Conservation (phyloP, 768 basidiomycete genomes). For the Russula vinacea region DNA sequence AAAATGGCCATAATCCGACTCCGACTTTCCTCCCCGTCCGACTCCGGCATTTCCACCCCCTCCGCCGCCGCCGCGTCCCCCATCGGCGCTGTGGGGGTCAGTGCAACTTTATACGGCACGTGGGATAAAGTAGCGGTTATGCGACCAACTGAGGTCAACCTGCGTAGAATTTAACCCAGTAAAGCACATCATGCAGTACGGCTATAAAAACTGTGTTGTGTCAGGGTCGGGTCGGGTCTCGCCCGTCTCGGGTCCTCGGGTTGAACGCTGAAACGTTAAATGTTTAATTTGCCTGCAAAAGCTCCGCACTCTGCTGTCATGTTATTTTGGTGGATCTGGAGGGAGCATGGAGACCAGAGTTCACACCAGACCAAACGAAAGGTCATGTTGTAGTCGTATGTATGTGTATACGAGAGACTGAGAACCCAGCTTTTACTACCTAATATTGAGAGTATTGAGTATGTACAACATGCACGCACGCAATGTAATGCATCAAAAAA, state of each 20-base stretch:
- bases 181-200: neutral
- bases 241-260: neutral
- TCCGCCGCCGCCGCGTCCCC: neutral
- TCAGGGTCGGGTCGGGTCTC: neutral
- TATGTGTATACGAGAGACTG: constrained; percentile 13
- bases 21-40: too few species aligned
- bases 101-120: neutral
- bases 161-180: neutral
- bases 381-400: constrained; percentile 5
- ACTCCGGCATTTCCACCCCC: too few species aligned
- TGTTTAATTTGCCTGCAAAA: neutral
- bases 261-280: constrained; percentile 1
- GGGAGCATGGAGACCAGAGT: neutral
- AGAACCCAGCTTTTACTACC: constrained; percentile 14
- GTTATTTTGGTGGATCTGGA: neutral
- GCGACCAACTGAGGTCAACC: neutral
- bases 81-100: too few species aligned
- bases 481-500: constrained; percentile 25
- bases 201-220: too few species aligned
- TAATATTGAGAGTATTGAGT: constrained; percentile 27
- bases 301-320: neutral
- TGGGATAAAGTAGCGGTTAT: neutral
- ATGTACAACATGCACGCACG: constrained; percentile 26
- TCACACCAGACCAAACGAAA: neutral
- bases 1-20: too few species aligned